These are phyloP conservation scores for Spencermartinsiella ligniputridi DNA, from an alignment of 1,139 yeast species.

Conservation along the genomic window DNA sequence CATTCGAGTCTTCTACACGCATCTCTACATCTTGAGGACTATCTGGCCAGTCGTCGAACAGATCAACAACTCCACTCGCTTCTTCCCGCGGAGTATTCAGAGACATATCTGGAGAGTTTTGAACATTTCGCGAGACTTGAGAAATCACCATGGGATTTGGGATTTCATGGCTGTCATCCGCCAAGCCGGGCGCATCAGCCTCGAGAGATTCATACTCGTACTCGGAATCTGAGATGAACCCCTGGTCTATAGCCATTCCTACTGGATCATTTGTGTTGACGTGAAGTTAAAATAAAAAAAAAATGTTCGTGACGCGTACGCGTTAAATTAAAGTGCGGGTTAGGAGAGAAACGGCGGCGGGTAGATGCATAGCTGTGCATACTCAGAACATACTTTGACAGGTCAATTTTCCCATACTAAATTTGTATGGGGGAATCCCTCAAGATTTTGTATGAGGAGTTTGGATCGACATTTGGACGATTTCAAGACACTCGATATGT, in stretches of 20 bases:
- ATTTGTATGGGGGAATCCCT: too few species aligned
- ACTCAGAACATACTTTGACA: too few species aligned
- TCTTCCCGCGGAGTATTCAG: not conserved
- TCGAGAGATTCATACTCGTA: not conserved
- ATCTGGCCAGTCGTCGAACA: not conserved
- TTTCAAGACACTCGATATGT: too few species aligned
- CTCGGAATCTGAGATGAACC: conserved; percentile 13
- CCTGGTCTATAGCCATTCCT: conserved; percentile 10
- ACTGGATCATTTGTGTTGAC: not conserved
- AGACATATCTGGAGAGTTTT: not conserved
- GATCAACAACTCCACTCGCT: not conserved
- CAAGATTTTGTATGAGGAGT: too few species aligned
- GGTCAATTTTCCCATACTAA: too few species aligned
- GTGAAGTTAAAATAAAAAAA: not conserved
- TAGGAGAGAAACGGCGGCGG: too few species aligned
- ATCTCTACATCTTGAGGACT: not conserved
- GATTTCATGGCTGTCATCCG: not conserved
- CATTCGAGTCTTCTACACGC: not conserved
- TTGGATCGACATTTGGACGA: too few species aligned
- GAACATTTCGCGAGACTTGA: not conserved
- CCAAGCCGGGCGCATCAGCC: not conserved
- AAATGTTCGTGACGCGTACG: not conserved
- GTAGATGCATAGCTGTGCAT: too few species aligned
- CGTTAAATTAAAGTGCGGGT: not conserved
- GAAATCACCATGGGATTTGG: not conserved